phyloP scores from a whole-genome alignment of 192 early-diverging fungal genomes.

The Chytriomyces sp. region DNA sequence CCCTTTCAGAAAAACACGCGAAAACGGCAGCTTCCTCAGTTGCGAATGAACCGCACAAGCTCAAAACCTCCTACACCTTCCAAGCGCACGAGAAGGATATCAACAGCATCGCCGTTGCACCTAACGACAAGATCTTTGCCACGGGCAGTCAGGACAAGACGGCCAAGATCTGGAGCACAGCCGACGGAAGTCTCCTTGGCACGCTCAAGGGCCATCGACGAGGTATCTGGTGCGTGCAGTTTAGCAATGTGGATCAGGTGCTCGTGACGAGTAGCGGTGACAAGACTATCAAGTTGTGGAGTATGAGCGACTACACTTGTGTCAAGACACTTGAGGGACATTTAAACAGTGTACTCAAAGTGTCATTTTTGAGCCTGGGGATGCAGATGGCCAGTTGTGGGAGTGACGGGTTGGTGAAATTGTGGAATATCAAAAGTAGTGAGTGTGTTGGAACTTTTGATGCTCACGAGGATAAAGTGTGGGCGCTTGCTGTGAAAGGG shows the following conservation, averaged over 20 bases:
- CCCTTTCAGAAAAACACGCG: background rate
- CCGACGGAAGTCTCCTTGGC: conserved; percentile 76
- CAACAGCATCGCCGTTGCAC: conserved; percentile 87
- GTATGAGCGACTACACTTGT: conserved; percentile 83
- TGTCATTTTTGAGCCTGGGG: conserved; percentile 82
- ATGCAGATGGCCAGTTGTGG: conserved; percentile 86
- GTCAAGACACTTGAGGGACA: conserved; percentile 97
- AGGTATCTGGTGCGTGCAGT: conserved; percentile 91
- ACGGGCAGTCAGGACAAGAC: conserved; percentile 95
- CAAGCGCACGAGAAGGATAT: conserved; percentile 97
- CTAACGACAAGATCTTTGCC: conserved; percentile 90
- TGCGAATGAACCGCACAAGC: conserved; percentile 39
- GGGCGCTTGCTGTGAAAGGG: conserved; percentile 80
- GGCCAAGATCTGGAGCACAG: conserved; percentile 68
- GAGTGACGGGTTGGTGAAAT: conserved; percentile 92
- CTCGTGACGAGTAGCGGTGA: conserved; percentile 91
- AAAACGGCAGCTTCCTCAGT: no score
- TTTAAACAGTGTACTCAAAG: conserved; percentile 90
- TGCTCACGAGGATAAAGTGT: conserved; percentile 92
- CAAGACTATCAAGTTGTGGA: conserved; percentile 95
- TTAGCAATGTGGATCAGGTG: conserved; percentile 95
- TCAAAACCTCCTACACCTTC: conserved; percentile 80
- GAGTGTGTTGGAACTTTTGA: conserved; percentile 92
- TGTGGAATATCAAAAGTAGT: conserved; percentile 92
- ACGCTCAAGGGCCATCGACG: conserved; percentile 88